These are phyloP conservation scores for Coemansia sp. DNA, from an alignment of 192 early-diverging fungal species.

Conservation along the genomic window DNA sequence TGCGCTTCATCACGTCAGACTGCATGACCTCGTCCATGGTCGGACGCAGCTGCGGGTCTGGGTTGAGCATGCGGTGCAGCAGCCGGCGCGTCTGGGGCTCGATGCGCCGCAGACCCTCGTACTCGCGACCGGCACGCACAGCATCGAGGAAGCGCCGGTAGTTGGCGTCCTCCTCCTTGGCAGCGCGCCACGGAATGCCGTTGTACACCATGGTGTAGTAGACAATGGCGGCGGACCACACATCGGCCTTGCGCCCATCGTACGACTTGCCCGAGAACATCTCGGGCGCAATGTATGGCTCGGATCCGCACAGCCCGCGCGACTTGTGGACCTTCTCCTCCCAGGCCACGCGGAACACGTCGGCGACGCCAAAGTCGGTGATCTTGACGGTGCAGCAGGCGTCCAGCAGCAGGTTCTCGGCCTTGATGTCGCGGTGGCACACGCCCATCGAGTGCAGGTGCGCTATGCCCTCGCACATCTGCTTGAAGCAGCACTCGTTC, in stretches of 20 bases:
- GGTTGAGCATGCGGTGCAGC: slow-evolving; percentile 79
- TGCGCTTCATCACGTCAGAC: slow-evolving; percentile 72
- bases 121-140: slow-evolving; percentile 60
- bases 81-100: slow-evolving; percentile 63
- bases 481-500: slow-evolving; percentile 90
- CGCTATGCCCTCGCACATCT: slow-evolving; percentile 82
- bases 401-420: slow-evolving; percentile 88
- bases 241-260: slow-evolving; percentile 84
- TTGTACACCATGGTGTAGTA: slow-evolving; percentile 78
- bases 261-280: slow-evolving; percentile 73
- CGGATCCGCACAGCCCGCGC: slow-evolving; percentile 88
- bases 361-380: slow-evolving; percentile 97
- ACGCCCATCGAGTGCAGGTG: slow-evolving; percentile 94
- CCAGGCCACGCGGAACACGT: slow-evolving; percentile 91
- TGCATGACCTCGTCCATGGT: slow-evolving; percentile 66
- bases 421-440: slow-evolving; percentile 84
- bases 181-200: slow-evolving; percentile 62
- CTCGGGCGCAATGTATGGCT: slow-evolving; percentile 97
- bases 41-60: slow-evolving; percentile 66
- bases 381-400: slow-evolving; percentile 82
- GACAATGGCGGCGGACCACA: slow-evolving; percentile 95
- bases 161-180: slow-evolving; percentile 60
- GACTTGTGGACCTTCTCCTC: slow-evolving; percentile 72
- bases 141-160: slow-evolving; percentile 61
- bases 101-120: slow-evolving; percentile 73